Conservation (phyloP, 345 rosid species). For the Pugionium dolabratum region DNA sequence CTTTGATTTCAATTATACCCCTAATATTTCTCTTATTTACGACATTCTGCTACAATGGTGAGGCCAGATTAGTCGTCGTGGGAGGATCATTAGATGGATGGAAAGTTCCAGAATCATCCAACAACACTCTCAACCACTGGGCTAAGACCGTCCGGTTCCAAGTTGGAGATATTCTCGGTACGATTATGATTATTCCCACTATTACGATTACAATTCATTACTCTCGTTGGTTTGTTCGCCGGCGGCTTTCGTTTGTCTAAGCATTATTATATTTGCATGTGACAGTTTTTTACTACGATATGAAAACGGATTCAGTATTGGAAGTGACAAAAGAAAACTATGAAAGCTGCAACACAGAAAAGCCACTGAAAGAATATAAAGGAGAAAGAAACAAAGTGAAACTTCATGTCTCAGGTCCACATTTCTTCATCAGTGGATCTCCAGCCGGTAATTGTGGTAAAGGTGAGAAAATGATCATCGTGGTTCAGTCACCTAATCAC, state of each 20-base stretch:
- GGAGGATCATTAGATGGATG: slow-evolving; percentile 59
- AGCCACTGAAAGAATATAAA: slow-evolving; percentile 43
- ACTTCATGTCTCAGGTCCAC: slow-evolving; percentile 46
- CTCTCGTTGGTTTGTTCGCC: no score
- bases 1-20: slow-evolving; percentile 15
- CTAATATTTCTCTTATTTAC: slow-evolving; percentile 31
- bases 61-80: slow-evolving; percentile 47
- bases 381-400: slow-evolving; percentile 40
- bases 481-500: slow-evolving; percentile 45
- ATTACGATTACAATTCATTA: no score
- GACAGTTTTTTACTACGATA: slow-evolving; percentile 49
- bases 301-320: slow-evolving; percentile 51
- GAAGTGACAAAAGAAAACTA: slow-evolving; percentile 51
- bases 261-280: neutral
- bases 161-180: slow-evolving; percentile 53
- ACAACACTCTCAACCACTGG: slow-evolving; percentile 45
- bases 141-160: slow-evolving; percentile 41
- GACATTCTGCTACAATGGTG: slow-evolving; percentile 31
- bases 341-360: slow-evolving; percentile 42
- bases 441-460: slow-evolving; percentile 41
- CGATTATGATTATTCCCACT: no score
- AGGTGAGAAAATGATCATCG: slow-evolving; percentile 52
- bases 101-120: slow-evolving; percentile 50
- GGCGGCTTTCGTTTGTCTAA: neutral
- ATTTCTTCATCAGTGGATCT: slow-evolving; percentile 65